Evolutionary conservation across 306 rosid species (phyloP).

Genomic region (Cucurbita ficifolia): DNA sequence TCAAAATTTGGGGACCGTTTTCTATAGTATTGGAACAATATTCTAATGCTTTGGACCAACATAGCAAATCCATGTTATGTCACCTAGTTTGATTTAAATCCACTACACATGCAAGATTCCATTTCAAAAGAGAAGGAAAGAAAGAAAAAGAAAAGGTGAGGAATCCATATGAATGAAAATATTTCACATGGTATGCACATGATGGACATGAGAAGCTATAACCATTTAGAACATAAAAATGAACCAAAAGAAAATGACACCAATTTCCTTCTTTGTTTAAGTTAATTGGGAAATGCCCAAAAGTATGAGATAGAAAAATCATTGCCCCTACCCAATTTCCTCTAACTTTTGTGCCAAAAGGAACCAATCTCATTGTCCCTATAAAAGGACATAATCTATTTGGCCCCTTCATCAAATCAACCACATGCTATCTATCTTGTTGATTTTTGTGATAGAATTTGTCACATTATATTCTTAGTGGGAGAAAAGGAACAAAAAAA

Average conservation of each 20-base stretch:
- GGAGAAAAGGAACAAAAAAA: background rate
- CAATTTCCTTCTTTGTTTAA: background rate
- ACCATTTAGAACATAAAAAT: background rate
- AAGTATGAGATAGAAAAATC: background rate
- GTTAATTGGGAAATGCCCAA: background rate
- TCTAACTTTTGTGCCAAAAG: background rate
- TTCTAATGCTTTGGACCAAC: conserved; percentile 30
- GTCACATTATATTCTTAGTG: background rate
- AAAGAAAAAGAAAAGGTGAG: background rate
- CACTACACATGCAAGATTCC: conserved; percentile 53
- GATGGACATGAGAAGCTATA: background rate
- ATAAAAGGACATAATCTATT: background rate
- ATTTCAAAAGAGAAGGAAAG: background rate
- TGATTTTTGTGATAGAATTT: background rate
- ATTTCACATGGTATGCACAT: conserved; percentile 3
- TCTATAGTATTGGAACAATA: conserved; percentile 5
- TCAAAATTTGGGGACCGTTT: background rate
- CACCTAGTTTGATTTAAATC: conserved; percentile 35
- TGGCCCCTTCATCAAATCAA: background rate
- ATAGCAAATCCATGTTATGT: conserved; percentile 62
- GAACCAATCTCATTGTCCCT: background rate
- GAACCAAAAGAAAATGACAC: background rate
- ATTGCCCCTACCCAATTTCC: background rate
- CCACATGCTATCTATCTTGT: background rate
- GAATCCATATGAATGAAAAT: background rate